Evolutionary conservation across 2,329 filamentous ascomycete species (phyloP), one percentile per base, ranked within the genome.

Genomic region (Monilinia fructigena): DNA sequence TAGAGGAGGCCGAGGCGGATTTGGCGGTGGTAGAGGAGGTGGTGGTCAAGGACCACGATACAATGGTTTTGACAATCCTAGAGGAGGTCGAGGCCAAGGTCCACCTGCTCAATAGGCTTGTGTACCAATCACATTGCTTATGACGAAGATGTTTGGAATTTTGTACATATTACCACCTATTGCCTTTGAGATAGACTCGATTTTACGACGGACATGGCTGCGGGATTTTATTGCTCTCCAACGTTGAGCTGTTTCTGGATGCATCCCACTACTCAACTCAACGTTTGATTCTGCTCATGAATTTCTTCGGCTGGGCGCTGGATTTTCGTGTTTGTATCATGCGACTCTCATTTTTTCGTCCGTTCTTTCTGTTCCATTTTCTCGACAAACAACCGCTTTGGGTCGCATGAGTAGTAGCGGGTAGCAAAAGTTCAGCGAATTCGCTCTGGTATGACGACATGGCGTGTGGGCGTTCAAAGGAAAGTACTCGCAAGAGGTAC

Each of bases 161-260:
- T 72, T 76, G 75, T 76, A 76, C 66, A 76, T 76, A 76, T 72
- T 74, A 71, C 65, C 66, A 72, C 69, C 67, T 67, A 67, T 69
- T 72, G 60, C 64, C 68, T 67, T 72, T 71, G 70, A 70, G 72
- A 74, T 74, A 72, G 70, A 74, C 71, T 71, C 69, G 72, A 72
- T 66, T 66, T 59, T 58, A 55, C 66, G 68, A 58, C 61, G 62
- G 67, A 60, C 66, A 60, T 66, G 66, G 56, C 50, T 70, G 63
- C 63, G 61, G 65, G 69, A 71, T 68, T 65, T 67, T 62, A 55
- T 68, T 65, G 68, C 67, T 69, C 66, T 71, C 65, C 18, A 63
- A 50, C 70, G 70, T 67, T 58, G 70, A 66, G 65, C 50, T 50
- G 58, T 66, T 52, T 68, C 65, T 58, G 69, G 68, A 67, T 65